phyloP scores from a whole-genome alignment of 2,329 filamentous ascomycete genomes.

The Ophiostoma triangulosporum region DNA sequence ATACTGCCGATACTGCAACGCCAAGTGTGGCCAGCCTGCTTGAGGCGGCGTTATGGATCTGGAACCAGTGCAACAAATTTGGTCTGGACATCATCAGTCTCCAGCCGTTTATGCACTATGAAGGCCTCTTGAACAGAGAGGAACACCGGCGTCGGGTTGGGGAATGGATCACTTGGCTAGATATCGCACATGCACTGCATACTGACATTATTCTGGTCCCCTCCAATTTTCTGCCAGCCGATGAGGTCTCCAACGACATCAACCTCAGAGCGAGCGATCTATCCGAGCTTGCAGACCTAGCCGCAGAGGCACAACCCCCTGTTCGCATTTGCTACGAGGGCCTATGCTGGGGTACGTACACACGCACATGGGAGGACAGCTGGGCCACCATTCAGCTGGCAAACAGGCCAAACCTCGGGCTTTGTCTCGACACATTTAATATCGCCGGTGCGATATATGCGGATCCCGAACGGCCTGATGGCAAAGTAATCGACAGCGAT shows the following conservation, averaged over 20 bases:
- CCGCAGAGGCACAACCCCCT: slow-evolving; percentile 28
- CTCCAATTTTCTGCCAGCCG: slow-evolving; percentile 36
- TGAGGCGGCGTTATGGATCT: slow-evolving; percentile 32
- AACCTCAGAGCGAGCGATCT: slow-evolving; percentile 40
- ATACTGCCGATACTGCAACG: background rate
- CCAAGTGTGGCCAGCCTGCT: slow-evolving; percentile 15
- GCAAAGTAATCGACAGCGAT: slow-evolving; percentile 29
- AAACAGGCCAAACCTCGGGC: slow-evolving; percentile 43
- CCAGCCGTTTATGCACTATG: slow-evolving; percentile 51
- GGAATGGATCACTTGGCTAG: slow-evolving; percentile 45
- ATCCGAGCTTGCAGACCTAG: slow-evolving; percentile 41
- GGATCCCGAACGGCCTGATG: slow-evolving; percentile 33
- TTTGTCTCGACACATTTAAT: slow-evolving; percentile 53
- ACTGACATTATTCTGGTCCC: slow-evolving; percentile 50
- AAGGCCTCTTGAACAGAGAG: slow-evolving; percentile 41
- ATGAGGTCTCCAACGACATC: slow-evolving; percentile 21
- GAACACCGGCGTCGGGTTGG: slow-evolving; percentile 36
- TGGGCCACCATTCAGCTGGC: slow-evolving; percentile 42
- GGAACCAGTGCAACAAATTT: slow-evolving; percentile 30
- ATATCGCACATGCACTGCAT: slow-evolving; percentile 37
- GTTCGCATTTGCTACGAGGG: slow-evolving; percentile 48
- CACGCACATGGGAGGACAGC: slow-evolving; percentile 44
- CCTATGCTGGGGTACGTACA: slow-evolving; percentile 44
- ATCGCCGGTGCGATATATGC: slow-evolving; percentile 45
- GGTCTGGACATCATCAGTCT: slow-evolving; percentile 36